Evolutionary conservation across 352 stramenopile species (phyloP).

Genomic region (Globisporangium uncinulatum): DNA sequence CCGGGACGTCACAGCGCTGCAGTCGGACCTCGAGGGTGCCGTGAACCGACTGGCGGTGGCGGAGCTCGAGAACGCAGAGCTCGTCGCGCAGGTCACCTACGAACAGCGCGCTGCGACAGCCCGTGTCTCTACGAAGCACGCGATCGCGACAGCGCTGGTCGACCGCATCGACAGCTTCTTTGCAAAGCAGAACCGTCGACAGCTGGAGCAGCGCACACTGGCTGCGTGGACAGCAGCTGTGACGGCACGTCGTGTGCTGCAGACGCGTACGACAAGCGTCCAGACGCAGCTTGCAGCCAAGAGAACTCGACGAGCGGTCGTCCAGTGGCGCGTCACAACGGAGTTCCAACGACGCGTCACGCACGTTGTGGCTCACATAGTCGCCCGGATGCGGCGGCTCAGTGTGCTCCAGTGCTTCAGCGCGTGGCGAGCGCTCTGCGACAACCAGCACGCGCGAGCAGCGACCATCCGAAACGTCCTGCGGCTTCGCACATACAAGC

Average conservation of each 20-base stretch:
- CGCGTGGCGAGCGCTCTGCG: slow-evolving; percentile 33
- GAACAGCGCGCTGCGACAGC: not conserved
- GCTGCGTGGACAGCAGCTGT: slow-evolving; percentile 8
- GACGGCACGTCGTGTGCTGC: slow-evolving; percentile 3
- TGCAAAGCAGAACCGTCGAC: slow-evolving; percentile 25
- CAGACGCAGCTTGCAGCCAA: not conserved
- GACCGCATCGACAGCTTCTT: slow-evolving; percentile 30
- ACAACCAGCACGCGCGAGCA: slow-evolving; percentile 12
- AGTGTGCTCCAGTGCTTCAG: slow-evolving; percentile 37
- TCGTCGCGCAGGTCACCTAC: not conserved
- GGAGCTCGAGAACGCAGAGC: slow-evolving; percentile 1
- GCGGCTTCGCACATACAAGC: slow-evolving; percentile 27
- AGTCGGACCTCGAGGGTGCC: not conserved
- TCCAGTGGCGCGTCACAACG: slow-evolving; percentile 2
- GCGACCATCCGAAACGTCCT: slow-evolving; percentile 23
- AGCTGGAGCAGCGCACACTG: slow-evolving; percentile 10
- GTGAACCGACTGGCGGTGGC: not conserved
- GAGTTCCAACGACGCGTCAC: not conserved
- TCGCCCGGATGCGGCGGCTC: slow-evolving; percentile 26
- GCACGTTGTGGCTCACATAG: not conserved
- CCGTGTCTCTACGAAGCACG: slow-evolving; percentile 4
- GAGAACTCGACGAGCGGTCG: slow-evolving; percentile 1
- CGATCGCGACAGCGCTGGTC: slow-evolving; percentile 17
- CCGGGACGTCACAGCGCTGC: not conserved
- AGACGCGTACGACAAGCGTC: slow-evolving; percentile 2